A percentile compares a stretch with the other conserved stretches of the same genome.
These are phyloP conservation scores for Yamadazyma mexicana DNA, from an alignment of 1,139 yeast genomes.

Conservation along the genomic window DNA sequence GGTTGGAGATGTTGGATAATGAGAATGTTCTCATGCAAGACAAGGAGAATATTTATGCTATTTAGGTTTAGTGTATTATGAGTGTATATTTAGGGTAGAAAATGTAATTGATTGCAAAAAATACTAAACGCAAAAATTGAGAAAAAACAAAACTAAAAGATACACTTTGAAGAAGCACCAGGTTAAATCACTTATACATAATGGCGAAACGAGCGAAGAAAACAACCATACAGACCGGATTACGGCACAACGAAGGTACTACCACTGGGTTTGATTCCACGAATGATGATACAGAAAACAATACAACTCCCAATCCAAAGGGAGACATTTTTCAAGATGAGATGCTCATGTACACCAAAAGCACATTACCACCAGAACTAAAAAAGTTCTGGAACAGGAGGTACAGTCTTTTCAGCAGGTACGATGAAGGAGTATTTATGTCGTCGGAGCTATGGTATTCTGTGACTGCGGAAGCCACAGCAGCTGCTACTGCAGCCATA, in stretches of 20 bases:
- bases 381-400: conserved; percentile 63
- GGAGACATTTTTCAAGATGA: conserved; percentile 17
- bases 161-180: not conserved
- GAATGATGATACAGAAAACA: too few species aligned
- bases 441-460: conserved; percentile 85
- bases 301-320: not conserved
- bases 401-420: conserved; percentile 56
- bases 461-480: conserved; percentile 83
- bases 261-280: too few species aligned
- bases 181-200: too few species aligned
- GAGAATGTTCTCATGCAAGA: conserved; percentile 61
- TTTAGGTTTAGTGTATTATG: conserved; percentile 24
- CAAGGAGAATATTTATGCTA: conserved; percentile 64
- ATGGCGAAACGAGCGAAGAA: not conserved
- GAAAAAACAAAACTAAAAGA: not conserved
- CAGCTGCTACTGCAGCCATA: conserved; percentile 62
- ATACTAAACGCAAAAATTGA: too few species aligned
- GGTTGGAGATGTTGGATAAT: conserved; percentile 50
- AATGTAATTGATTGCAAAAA: conserved; percentile 2
- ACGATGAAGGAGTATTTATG: conserved; percentile 70
- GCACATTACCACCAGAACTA: conserved; percentile 42
- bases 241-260: not conserved
- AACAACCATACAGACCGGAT: not conserved
- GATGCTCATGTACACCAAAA: conserved; percentile 38
- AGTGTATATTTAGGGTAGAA: not conserved